phyloP scores from a whole-genome alignment of 208 protist genomes.

The Tritrichomonas musculus region DNA sequence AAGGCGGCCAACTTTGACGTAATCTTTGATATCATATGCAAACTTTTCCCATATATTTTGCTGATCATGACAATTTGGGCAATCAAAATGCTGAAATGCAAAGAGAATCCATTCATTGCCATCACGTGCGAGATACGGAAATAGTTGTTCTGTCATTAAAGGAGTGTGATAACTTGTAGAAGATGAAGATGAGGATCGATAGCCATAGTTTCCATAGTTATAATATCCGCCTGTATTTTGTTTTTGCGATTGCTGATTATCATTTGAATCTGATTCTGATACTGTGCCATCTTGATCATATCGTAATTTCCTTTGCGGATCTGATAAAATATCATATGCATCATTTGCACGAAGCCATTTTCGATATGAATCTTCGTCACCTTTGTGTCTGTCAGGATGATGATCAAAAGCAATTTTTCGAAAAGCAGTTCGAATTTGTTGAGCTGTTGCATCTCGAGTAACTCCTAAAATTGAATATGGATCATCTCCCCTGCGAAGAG shows the following conservation, averaged over 20 bases:
- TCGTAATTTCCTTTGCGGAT: not conserved
- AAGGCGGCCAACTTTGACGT: not conserved
- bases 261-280: not conserved
- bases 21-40: not conserved
- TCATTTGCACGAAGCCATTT: not conserved
- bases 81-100: not conserved
- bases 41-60: not conserved
- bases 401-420: not conserved
- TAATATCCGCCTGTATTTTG: no score
- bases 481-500: not conserved
- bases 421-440: not conserved
- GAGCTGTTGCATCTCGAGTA: not conserved
- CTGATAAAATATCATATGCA: not conserved
- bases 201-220: no score
- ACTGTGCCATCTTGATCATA: not conserved
- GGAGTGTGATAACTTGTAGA: not conserved
- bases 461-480: conserved; percentile 14
- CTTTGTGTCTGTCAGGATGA: not conserved
- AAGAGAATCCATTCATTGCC: not conserved
- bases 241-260: no score
- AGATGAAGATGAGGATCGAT: no score
- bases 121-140: not conserved
- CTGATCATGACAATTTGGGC: not conserved
- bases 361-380: not conserved
- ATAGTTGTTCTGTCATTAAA: not conserved